Base-by-base conservation (phyloP, 768 basidiomycete species). In the Coprinopsis strossmayeri region DNA sequence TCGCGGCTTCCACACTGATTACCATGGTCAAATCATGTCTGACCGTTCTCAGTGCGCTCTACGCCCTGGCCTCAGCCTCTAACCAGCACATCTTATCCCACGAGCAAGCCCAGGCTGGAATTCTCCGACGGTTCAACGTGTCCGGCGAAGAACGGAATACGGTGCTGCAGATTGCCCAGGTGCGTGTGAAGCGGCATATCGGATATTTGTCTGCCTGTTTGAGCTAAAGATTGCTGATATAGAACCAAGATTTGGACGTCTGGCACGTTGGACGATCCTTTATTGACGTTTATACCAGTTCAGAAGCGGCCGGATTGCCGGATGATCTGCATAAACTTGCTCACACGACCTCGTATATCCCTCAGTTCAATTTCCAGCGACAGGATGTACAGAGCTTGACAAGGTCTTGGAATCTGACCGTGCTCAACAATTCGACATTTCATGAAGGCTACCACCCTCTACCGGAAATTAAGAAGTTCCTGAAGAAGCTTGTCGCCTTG, bases 361-460 rank as follows among this genome's bases (percentile, higher is more conserved):
- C 38, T 37, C 38, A 50, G 7, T 39, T 35, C 42, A 35, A 5
- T 32, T 37, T 28, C 30, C 20, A 47, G 34, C 20, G 21, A 26
- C 28, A 28, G 28, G 51, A 17, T 18, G 39, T 27, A 40, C 34
- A n/a, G 24, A 34, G 4, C 32, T 48, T 3, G 57, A 60, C n/a
- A 26, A 42, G 9, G 10, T 42, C 7, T 42, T 71, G 70, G 71
- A 61, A 65, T 34, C 55, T 72, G 5, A 38, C 49, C 9, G 64
- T 66, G 2, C 57, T 68, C 30, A 47, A 55, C 30, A 72, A 74
- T 37, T 61, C 70, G 7, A 65, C 67, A 1, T 73, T 69, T 51
- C 75, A 73, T 52, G 55, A 57, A 12, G 52, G 49, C 0, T 88
- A 84, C 59, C 87, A 85, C 55, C 70, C 78, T 0, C 63, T 82